Conservation (phyloP, 805 yeast species). For the Priceomyces fermenticarens region DNA sequence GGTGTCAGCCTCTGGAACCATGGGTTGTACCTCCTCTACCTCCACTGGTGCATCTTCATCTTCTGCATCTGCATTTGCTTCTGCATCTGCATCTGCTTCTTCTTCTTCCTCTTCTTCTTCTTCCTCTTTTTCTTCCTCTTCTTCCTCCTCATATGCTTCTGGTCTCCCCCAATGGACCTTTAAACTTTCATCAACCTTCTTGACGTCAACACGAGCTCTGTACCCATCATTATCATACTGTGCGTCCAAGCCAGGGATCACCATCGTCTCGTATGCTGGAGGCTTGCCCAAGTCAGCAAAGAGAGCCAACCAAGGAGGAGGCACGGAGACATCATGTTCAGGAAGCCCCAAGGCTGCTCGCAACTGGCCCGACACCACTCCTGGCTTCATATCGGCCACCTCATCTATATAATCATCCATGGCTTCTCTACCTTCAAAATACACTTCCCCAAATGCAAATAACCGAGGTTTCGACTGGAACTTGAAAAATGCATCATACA, state of each 20-base stretch:
- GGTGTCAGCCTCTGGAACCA: neutral
- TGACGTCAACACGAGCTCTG: constrained; percentile 8
- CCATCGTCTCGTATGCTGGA: constrained; percentile 69
- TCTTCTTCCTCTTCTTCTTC: constrained; percentile 57
- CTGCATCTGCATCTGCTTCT: constrained; percentile 39
- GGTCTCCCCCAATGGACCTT: constrained; percentile 34
- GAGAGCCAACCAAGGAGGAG: constrained; percentile 78
- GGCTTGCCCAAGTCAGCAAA: constrained; percentile 78
- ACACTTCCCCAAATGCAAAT: constrained; percentile 70
- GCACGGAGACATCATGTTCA: constrained; percentile 35
- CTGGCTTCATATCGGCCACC: constrained; percentile 55
- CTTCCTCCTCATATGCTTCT: constrained; percentile 26
- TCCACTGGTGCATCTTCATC: constrained; percentile 51
- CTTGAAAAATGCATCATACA: constrained; percentile 85
- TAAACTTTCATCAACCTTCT: constrained; percentile 7
- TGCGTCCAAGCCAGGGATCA: constrained; percentile 48
- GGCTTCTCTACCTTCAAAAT: constrained; percentile 70
- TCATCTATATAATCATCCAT: constrained; percentile 36
- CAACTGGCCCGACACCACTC: constrained; percentile 60
- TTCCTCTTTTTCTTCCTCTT: constrained; percentile 25
- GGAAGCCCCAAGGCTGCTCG: constrained; percentile 67
- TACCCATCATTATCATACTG: constrained; percentile 38
- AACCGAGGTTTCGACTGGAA: constrained; percentile 72
- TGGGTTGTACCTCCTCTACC: constrained; percentile 48
- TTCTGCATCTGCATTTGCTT: constrained; percentile 15